Base-by-base conservation (phyloP, 176 grass and related monocot genomes). In the Stipa capillata region DNA sequence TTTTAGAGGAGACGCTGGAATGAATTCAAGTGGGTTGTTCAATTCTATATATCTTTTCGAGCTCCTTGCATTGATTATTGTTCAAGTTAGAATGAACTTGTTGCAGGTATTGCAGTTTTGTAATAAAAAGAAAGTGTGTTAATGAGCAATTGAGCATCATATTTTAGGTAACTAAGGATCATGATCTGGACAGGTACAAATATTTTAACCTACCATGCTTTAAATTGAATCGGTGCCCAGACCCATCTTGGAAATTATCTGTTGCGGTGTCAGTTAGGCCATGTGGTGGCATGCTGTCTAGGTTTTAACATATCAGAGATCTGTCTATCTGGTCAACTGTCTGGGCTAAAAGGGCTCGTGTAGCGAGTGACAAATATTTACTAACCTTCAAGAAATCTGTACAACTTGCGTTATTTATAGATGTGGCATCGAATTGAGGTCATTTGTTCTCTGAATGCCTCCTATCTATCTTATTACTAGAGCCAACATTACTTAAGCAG, bases 271-370 rank as follows among this genome's bases (percentile, higher is more conserved):
- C 42, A 79, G 72, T 47, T 78, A 49, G 34, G 48, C 27, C 87
- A 73, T 85, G 72, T 85, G 80, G 28, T 84, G 74, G 29, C 87
- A 79, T 78, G 45, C 57, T 84, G 54, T 85, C 80, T 73, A 67
- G 56, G 76, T 75, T 59, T 47, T 89, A 59, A 40, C 33, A 63
- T 48, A 41, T 74, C 53, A 23, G 4, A 29, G 10, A 23, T 84
- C 36, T 76, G 27, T 74, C 33, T 61, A 29, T 68, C 14, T 60
- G 74, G 60, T 21, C 40, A 59, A 59, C 37, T 8, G 60, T 41
- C 32, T 78, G 45, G 7, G 12, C 23, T n/a, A 45, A 31, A 76
- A 37, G 65, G 51, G 37, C 62, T 82, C 25, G 27, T 41, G 65
- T 20, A 50, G 24, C n/a, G 23, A n/a, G n/a, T n/a, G n/a, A 77